phyloP scores from a whole-genome alignment of 106 monocot genomes.

The Narthecium ossifragum region DNA sequence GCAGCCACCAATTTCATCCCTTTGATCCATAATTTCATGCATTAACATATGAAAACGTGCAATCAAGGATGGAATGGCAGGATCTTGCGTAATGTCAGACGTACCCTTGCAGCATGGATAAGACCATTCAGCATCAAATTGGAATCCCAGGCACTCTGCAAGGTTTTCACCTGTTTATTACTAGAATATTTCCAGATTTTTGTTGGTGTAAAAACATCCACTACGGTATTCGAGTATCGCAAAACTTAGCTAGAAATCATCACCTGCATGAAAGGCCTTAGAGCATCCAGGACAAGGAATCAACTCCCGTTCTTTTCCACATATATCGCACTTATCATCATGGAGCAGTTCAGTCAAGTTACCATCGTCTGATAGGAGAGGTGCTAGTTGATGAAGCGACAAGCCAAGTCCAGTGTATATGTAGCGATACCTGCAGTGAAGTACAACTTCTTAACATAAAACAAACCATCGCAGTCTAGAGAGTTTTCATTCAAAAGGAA shows the following conservation, averaged over 20 bases:
- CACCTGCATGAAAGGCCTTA: conserved; percentile 48
- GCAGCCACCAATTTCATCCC: conserved; percentile 16
- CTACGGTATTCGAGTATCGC: background rate
- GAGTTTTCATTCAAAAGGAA: background rate
- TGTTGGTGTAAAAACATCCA: background rate
- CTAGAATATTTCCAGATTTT: background rate
- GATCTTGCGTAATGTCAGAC: conserved; percentile 1
- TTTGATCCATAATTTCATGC: conserved; percentile 14
- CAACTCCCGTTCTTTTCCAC: conserved; percentile 35
- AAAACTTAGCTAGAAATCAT: background rate
- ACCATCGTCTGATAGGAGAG: conserved; percentile 17
- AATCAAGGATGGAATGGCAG: background rate
- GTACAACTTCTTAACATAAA: conserved; percentile 7
- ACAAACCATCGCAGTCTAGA: background rate
- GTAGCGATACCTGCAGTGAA: conserved; percentile 55
- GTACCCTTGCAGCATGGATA: conserved; percentile 16
- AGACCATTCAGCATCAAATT: conserved; percentile 5
- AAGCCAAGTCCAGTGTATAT: conserved; percentile 55
- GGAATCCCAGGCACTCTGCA: conserved; percentile 26
- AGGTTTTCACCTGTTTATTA: background rate
- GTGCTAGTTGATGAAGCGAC: conserved; percentile 59
- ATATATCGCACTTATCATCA: conserved; percentile 19
- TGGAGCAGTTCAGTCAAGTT: conserved; percentile 13
- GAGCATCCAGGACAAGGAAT: conserved; percentile 32
- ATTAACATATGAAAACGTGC: conserved; percentile 4